phyloP scores from a whole-genome alignment of 352 stramenopile genomes.

The Globisporangium rhizosaccharum region DNA sequence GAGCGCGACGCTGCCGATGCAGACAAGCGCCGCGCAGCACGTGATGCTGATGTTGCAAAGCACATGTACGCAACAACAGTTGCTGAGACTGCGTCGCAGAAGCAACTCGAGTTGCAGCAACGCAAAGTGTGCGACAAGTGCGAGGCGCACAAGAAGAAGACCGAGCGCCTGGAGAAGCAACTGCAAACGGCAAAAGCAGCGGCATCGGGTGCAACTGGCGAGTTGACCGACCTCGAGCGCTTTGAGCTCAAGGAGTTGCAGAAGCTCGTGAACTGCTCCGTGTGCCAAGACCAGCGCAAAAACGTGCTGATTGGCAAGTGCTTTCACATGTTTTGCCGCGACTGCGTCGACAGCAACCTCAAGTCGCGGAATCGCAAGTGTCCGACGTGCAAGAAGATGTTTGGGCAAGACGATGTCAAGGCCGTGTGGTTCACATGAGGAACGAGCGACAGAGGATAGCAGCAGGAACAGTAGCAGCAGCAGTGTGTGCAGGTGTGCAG shows the following conservation, averaged over 20 bases:
- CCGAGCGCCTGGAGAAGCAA: slow-evolving; percentile 39
- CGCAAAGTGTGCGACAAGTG: slow-evolving; percentile 48
- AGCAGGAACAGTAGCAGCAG: background rate
- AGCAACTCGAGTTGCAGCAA: slow-evolving; percentile 46
- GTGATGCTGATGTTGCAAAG: slow-evolving; percentile 58
- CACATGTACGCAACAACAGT: slow-evolving; percentile 43
- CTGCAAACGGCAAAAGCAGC: slow-evolving; percentile 32
- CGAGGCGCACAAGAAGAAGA: slow-evolving; percentile 43
- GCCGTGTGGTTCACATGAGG: slow-evolving; percentile 78
- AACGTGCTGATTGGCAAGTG: slow-evolving; percentile 88
- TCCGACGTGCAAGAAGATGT: slow-evolving; percentile 89
- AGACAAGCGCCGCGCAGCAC: slow-evolving; percentile 51
- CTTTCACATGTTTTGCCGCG: slow-evolving; percentile 87
- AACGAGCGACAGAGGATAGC: background rate
- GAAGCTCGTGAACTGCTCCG: slow-evolving; percentile 81
- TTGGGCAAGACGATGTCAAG: slow-evolving; percentile 86
- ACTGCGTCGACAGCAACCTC: slow-evolving; percentile 85
- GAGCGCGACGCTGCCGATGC: slow-evolving; percentile 45
- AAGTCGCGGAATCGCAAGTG: slow-evolving; percentile 88
- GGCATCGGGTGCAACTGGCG: slow-evolving; percentile 18
- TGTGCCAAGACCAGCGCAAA: slow-evolving; percentile 82
- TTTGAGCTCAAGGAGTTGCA: slow-evolving; percentile 80
- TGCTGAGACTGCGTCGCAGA: slow-evolving; percentile 41
- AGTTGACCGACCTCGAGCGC: slow-evolving; percentile 66
- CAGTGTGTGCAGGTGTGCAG: background rate